Evolutionary conservation across 2,329 filamentous ascomycete species (phyloP).

Genomic region (Stagonosporopsis rhizophila): DNA sequence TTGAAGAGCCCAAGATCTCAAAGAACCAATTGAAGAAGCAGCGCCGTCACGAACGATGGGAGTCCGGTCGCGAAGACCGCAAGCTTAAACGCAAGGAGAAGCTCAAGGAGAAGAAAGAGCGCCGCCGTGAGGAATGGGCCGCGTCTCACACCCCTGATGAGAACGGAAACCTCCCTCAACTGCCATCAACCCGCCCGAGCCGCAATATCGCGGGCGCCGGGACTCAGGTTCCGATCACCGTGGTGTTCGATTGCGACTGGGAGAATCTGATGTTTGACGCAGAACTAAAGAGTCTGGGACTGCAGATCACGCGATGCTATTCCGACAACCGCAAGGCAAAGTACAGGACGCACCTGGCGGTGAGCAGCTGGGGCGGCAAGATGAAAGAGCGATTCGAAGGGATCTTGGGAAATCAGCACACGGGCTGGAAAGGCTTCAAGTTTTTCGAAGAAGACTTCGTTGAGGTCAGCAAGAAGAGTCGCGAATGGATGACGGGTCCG

Average conservation of each 20-base stretch:
- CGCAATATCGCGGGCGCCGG: slow-evolving; percentile 43
- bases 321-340: slow-evolving; percentile 78
- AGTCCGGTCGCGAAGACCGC: slow-evolving; percentile 68
- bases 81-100: slow-evolving; percentile 67
- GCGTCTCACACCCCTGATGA: slow-evolving; percentile 46
- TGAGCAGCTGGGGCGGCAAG: slow-evolving; percentile 78
- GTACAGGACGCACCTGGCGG: slow-evolving; percentile 73
- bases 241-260: slow-evolving; percentile 92
- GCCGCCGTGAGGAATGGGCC: slow-evolving; percentile 55
- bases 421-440: slow-evolving; percentile 78
- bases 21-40: slow-evolving; percentile 88
- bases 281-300: slow-evolving; percentile 81
- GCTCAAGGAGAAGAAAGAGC: slow-evolving; percentile 59
- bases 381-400: slow-evolving; percentile 82
- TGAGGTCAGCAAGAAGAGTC: slow-evolving; percentile 69
- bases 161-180: slow-evolving; percentile 26
- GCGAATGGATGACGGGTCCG: slow-evolving; percentile 68
- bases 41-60: slow-evolving; percentile 75
- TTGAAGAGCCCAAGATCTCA: slow-evolving; percentile 62
- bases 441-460: slow-evolving; percentile 80
- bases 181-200: slow-evolving; percentile 26
- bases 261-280: slow-evolving; percentile 88
- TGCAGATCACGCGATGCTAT: slow-evolving; percentile 87
- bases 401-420: slow-evolving; percentile 72
- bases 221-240: slow-evolving; percentile 73